A percentile compares a stretch with the other conserved stretches of the same genome.
Evolutionary conservation across 305 asterid species (phyloP).

Genomic region (Solanum aculeatissimum): DNA sequence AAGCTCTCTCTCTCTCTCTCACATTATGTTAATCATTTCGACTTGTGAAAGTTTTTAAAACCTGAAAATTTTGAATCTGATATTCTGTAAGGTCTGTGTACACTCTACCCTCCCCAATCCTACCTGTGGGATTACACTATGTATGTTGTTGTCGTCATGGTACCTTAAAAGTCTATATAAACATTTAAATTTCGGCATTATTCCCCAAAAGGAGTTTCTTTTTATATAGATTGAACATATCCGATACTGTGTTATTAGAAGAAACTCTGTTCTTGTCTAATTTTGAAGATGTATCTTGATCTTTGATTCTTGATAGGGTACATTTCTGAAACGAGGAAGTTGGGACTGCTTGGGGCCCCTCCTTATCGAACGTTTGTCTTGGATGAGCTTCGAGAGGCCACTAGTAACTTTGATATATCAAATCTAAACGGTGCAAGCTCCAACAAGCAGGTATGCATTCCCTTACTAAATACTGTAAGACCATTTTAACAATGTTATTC

Average conservation of each 20-base stretch:
- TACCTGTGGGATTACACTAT: background rate
- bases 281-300: background rate
- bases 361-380: conserved; percentile 57
- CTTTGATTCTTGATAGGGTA: conserved; percentile 38
- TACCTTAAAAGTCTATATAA: background rate
- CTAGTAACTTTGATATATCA: conserved; percentile 44
- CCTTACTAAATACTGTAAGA: background rate
- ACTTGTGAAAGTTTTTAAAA: background rate
- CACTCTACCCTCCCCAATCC: background rate
- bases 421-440: conserved; percentile 56
- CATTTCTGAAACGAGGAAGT: conserved; percentile 68
- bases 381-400: conserved; percentile 81
- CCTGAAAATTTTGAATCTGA: background rate
- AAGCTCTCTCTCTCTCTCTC: conserved; percentile 3
- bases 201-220: background rate
- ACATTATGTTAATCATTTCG: background rate
- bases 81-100: background rate
- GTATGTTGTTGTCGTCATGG: background rate
- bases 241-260: background rate
- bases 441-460: conserved; percentile 47
- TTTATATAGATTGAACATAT: background rate
- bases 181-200: background rate
- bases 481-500: background rate
- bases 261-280: background rate
- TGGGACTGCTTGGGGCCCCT: conserved; percentile 65